phyloP scores from a whole-genome alignment of 148 eudicot species.

The Hydrangea macrophylla region DNA sequence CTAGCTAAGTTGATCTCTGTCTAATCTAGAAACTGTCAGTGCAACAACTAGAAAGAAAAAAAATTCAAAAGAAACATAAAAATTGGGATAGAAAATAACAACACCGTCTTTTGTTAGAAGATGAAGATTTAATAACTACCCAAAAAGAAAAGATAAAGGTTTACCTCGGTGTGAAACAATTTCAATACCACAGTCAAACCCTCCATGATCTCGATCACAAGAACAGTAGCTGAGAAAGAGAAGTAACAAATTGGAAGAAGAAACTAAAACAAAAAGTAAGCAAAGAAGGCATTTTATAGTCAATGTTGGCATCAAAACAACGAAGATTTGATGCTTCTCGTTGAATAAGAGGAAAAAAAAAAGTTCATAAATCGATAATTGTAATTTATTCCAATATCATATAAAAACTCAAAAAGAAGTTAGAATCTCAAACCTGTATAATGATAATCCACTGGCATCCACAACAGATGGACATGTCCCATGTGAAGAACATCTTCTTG shows the following conservation, averaged over 20 bases:
- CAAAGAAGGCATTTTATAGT: background rate
- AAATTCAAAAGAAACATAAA: background rate
- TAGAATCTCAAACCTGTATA: constrained; percentile 58
- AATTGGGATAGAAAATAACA: background rate
- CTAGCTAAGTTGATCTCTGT: background rate
- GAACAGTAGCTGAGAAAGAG: constrained; percentile 60
- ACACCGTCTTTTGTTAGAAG: background rate
- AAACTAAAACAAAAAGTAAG: background rate
- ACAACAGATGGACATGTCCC: constrained; percentile 55
- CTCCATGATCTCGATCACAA: constrained; percentile 89
- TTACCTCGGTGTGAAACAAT: constrained; percentile 72
- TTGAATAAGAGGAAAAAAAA: background rate
- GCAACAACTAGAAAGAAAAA: background rate
- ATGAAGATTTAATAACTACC: background rate
- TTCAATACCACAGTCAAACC: constrained; percentile 84
- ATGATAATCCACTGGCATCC: constrained; percentile 78
- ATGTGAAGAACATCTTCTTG: constrained; percentile 66
- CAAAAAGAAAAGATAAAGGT: background rate
- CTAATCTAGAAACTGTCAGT: background rate
- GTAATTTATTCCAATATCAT: constrained; percentile 1
- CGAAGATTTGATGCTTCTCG: background rate
- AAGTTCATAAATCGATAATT: background rate
- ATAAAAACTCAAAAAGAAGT: background rate
- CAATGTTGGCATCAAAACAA: background rate
- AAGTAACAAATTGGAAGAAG: background rate